Percentiles rank a stretch among this genome's conserved stretches.
Evolutionary conservation across 495 filamentous ascomycete genomes (phyloP).

Genomic region (Aspergillus cristatus): DNA sequence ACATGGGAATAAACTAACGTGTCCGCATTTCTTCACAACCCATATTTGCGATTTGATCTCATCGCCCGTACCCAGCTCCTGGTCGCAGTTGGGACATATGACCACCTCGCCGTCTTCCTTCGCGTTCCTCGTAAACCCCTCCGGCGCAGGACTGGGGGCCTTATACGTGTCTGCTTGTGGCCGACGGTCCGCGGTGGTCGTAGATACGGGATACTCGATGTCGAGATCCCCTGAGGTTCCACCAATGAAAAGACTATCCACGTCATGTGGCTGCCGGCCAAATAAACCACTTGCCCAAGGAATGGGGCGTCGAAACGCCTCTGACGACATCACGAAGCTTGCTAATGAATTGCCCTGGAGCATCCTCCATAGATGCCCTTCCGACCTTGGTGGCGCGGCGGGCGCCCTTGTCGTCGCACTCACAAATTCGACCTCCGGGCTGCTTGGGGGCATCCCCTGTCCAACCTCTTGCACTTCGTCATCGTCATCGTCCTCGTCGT

Average conservation of each 20-base stretch:
- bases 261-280: slow-evolving; percentile 5
- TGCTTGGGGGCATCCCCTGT: slow-evolving; percentile 23
- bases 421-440: slow-evolving; percentile 33
- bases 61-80: slow-evolving; percentile 54
- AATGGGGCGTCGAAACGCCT: slow-evolving; percentile 6
- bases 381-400: background rate
- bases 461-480: slow-evolving; percentile 3
- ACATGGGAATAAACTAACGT: slow-evolving; percentile 49
- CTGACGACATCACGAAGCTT: too few relatives aligned
- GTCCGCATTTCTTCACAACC: slow-evolving; percentile 64
- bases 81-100: slow-evolving; percentile 62
- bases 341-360: background rate
- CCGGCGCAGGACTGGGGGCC: slow-evolving; percentile 44
- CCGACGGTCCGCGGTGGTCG: too few relatives aligned
- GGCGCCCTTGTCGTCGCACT: slow-evolving; percentile 12
- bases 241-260: slow-evolving; percentile 15
- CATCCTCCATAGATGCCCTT: slow-evolving; percentile 5
- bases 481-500: slow-evolving; percentile 9
- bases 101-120: slow-evolving; percentile 54
- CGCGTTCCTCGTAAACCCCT: slow-evolving; percentile 57
- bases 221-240: slow-evolving; percentile 13
- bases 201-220: slow-evolving; percentile 14
- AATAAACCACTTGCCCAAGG: slow-evolving; percentile 1
- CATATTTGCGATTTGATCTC: slow-evolving; percentile 59
- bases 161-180: slow-evolving; percentile 45